These are phyloP conservation scores for Conticribra weissflogii DNA, from an alignment of 108 stramenopile genomes.

Conservation along the genomic window DNA sequence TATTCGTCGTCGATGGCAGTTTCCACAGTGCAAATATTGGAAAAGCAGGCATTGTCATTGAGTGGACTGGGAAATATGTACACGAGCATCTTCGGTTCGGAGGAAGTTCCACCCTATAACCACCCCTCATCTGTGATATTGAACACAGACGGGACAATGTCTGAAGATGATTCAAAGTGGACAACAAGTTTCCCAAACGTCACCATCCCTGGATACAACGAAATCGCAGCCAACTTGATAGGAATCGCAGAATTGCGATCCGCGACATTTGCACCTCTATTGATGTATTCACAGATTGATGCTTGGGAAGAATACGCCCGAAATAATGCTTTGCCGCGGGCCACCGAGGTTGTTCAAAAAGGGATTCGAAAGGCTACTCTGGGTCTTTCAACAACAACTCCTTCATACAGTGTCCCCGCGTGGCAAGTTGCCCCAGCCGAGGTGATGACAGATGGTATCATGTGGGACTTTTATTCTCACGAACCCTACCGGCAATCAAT, in stretches of 20 bases:
- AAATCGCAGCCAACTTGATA: not conserved
- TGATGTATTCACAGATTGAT: not conserved
- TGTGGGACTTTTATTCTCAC: conserved; percentile 17
- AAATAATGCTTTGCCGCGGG: not conserved
- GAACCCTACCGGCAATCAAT: conserved; percentile 2
- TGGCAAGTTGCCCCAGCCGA: conserved; percentile 8
- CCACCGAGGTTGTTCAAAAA: not conserved
- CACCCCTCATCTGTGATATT: conserved; percentile 10
- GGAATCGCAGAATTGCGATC: not conserved
- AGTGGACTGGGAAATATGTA: conserved; percentile 5
- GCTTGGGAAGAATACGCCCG: conserved; percentile 15
- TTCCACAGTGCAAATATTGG: not conserved
- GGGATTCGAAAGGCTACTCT: conserved; percentile 12
- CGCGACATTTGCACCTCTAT: not conserved
- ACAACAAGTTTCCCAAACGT: conserved; percentile 5
- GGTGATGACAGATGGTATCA: conserved; percentile 3
- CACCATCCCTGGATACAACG: conserved; percentile 11
- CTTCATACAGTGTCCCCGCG: not conserved
- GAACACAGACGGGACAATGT: not conserved
- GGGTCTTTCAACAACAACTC: not conserved
- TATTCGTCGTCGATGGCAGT: not conserved
- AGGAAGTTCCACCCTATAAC: not conserved
- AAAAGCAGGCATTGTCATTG: conserved; percentile 4
- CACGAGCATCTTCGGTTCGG: conserved; percentile 3
- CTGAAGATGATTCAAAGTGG: conserved; percentile 4